Evolutionary conservation across 2,329 filamentous ascomycete genomes (phyloP), one percentile per base, ranked within the genome.

Genomic region (Rachicladosporium sp.): DNA sequence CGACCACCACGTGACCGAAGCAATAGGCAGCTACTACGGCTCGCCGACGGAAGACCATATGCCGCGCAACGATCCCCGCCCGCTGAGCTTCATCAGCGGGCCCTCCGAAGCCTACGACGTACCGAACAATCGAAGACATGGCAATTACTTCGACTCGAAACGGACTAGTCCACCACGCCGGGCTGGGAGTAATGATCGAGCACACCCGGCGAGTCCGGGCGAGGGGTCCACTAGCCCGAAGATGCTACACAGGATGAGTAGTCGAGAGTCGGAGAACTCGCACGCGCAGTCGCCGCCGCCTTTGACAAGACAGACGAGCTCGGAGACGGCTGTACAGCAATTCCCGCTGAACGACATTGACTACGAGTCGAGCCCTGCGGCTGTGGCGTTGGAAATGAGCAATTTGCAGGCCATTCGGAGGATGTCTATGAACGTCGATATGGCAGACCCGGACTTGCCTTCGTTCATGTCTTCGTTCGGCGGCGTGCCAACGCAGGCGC

Each of bases 1-100:
- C 45, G 86, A 74, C 64, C 86, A 94, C 65, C 88, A 94, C 74
- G 85, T 94, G 58, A 94, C 87, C 41, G 88, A 94, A 62, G 82
- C 86, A 43, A 93, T 94, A 62, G 85, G 85, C 38, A 87, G 87
- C 53, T 75, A 93, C 63, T 94, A 95, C 63, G 84, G 82, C 54
- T 75, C 79, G 50, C 38, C 38, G 6, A 41, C 38, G 12, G 49
- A 57, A 36, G 49, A 49, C 38, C 42, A 48, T 30, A 43, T 42
- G 35, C 33, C 33, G 31, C 31, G 23, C 35, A 36, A 42, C 52
- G 72, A 76, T 50, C 74, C 69, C 31, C 76, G 82, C 34, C 83
- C 83, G 29, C 63, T 88, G 52, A 89, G 83, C 65, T 91, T 86
- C 63, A 70, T 88, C 50, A 70, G 71, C 32, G 67, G 72, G 21